Conservation (phyloP, 106 monocot genomes). For the Allium fistulosum region DNA sequence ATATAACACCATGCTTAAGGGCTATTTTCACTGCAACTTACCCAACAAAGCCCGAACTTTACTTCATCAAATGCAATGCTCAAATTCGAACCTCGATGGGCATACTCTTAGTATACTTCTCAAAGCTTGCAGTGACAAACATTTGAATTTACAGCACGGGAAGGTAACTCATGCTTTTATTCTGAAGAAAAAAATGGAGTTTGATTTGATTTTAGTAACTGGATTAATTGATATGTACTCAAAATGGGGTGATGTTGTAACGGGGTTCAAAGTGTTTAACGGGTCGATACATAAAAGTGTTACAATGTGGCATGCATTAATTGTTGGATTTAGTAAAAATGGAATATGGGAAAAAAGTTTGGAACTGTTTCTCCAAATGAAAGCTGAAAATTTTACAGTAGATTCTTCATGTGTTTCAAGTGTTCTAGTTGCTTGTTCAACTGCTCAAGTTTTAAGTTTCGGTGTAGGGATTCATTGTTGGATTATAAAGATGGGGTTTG, state of each 20-base stretch:
- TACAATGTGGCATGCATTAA: slow-evolving; percentile 22
- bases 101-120: slow-evolving; percentile 23
- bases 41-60: neutral
- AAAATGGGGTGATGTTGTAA: neutral
- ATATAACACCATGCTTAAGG: slow-evolving; percentile 24
- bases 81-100: slow-evolving; percentile 14
- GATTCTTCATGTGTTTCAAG: slow-evolving; percentile 14
- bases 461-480: slow-evolving; percentile 33
- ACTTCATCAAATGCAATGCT: slow-evolving; percentile 17
- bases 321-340: slow-evolving; percentile 18
- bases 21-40: slow-evolving; percentile 7
- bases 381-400: neutral
- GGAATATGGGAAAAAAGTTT: slow-evolving; percentile 29
- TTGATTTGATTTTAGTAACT: slow-evolving; percentile 15
- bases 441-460: slow-evolving; percentile 8
- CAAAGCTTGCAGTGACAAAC: slow-evolving; percentile 5
- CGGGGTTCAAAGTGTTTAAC: slow-evolving; percentile 14
- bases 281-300: slow-evolving; percentile 4
- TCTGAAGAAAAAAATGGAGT: slow-evolving; percentile 9
- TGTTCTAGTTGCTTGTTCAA: slow-evolving; percentile 19
- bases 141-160: slow-evolving; percentile 6
- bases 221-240: slow-evolving; percentile 27
- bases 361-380: slow-evolving; percentile 28
- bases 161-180: slow-evolving; percentile 16
- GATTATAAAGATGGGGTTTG: slow-evolving; percentile 22